These are phyloP conservation scores for Mitragyna speciosa DNA, from an alignment of 257 asterid genomes.

Conservation along the genomic window DNA sequence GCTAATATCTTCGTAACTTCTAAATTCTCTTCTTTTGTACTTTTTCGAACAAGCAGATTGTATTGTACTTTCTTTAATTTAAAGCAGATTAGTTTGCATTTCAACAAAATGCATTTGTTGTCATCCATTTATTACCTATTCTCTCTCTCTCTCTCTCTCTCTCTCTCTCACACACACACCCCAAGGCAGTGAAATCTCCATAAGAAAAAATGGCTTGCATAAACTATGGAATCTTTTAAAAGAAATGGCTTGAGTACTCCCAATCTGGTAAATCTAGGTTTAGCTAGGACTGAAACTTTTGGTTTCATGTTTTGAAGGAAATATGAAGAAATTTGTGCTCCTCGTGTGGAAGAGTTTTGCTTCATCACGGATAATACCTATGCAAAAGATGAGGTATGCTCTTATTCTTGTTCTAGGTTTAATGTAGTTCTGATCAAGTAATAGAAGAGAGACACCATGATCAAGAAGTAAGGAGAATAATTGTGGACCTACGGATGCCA, in stretches of 20 bases:
- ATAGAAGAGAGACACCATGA: not conserved
- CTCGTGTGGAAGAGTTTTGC: conserved; percentile 92
- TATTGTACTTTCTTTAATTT: not conserved
- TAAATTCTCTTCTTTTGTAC: not conserved
- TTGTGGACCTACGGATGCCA: not conserved
- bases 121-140: too few relatives aligned
- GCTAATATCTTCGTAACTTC: conserved; percentile 94
- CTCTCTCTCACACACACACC: too few relatives aligned
- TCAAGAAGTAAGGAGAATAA: not conserved
- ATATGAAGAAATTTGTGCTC: conserved; percentile 96
- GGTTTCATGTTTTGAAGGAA: conserved; percentile 53
- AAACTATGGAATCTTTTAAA: not conserved
- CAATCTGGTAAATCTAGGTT: conserved; percentile 11
- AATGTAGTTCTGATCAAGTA: not conserved
- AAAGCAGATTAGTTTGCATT: not conserved
- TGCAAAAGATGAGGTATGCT: conserved; percentile 75
- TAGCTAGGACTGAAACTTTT: conserved; percentile 19
- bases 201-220: not conserved
- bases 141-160: too few relatives aligned
- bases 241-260: not conserved
- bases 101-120: too few relatives aligned
- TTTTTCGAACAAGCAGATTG: not conserved
- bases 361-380: conserved; percentile 91
- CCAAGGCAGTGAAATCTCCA: not conserved
- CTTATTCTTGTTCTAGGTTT: conserved; percentile 6